A percentile compares a stretch with the other conserved stretches of the same genome.
Conservation (phyloP, 1,284 basidiomycete species). For the Fistulinella cinereoalba region DNA sequence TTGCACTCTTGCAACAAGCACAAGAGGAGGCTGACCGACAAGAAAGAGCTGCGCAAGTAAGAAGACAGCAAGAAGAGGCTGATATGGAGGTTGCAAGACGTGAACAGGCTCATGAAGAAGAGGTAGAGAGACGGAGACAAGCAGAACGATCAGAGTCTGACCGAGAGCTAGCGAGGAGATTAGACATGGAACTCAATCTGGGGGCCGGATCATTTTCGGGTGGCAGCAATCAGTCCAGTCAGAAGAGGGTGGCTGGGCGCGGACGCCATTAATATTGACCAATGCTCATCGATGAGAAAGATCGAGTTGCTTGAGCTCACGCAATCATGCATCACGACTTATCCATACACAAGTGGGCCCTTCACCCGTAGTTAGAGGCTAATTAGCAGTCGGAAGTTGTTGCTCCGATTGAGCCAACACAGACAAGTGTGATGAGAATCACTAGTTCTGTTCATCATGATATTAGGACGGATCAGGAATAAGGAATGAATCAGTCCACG, state of each 20-base stretch:
- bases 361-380: too few relatives aligned
- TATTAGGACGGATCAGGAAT: too few relatives aligned
- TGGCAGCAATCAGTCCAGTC: constrained; percentile 8
- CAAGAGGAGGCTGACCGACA: constrained; percentile 33
- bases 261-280: constrained; percentile 6
- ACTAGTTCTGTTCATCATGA: too few relatives aligned
- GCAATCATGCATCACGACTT: too few relatives aligned
- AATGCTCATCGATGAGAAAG: too few relatives aligned
- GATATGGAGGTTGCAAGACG: constrained; percentile 32
- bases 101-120: constrained; percentile 40
- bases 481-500: too few relatives aligned
- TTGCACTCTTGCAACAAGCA: constrained; percentile 25
- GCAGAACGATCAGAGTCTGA: constrained; percentile 30
- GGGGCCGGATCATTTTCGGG: constrained; percentile 3
- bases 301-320: too few relatives aligned
- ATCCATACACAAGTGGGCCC: too few relatives aligned
- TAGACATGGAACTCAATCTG: constrained; percentile 32
- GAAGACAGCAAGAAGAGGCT: constrained; percentile 31
- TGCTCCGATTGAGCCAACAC: too few relatives aligned
- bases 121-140: constrained; percentile 35
- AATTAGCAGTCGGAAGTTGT: too few relatives aligned
- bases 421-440: too few relatives aligned
- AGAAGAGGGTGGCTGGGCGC: constrained; percentile 1
- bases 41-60: constrained; percentile 19
- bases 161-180: constrained; percentile 28